phyloP scores from a whole-genome alignment of 1,284 basidiomycete species.

The Cystobasidium sp. region DNA sequence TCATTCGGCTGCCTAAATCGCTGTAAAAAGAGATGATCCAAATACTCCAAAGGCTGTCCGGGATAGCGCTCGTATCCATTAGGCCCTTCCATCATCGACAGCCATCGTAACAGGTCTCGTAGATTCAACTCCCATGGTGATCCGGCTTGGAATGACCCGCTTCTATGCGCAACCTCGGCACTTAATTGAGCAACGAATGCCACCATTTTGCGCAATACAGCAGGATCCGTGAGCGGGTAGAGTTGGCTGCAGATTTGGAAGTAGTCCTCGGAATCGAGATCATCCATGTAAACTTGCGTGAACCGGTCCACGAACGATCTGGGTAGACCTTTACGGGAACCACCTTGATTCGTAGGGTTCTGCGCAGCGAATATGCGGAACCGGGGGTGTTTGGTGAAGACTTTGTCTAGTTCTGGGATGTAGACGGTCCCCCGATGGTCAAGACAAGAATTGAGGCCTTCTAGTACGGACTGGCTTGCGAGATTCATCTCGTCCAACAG shows the following conservation, averaged over 20 bases:
- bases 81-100: conserved; percentile 59
- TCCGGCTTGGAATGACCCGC: conserved; percentile 60
- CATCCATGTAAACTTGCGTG: conserved; percentile 93
- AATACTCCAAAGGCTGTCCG: conserved; percentile 67
- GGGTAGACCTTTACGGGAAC: conserved; percentile 94
- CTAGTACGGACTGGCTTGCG: conserved; percentile 73
- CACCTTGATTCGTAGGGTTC: conserved; percentile 94
- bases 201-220: conserved; percentile 76
- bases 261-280: conserved; percentile 79
- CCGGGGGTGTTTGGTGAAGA: conserved; percentile 82
- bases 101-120: conserved; percentile 92
- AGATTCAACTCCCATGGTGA: conserved; percentile 99
- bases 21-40: conserved; percentile 74
- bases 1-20: conserved; percentile 81
- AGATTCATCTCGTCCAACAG: conserved; percentile 78
- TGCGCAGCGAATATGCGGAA: conserved; percentile 98
- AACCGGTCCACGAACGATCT: conserved; percentile 98
- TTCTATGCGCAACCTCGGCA: conserved; percentile 65
- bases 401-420: conserved; percentile 90
- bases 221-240: conserved; percentile 67
- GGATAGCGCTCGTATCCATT: conserved; percentile 65
- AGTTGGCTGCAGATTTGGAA: conserved; percentile 76
- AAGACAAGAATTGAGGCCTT: conserved; percentile 94
- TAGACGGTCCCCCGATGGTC: conserved; percentile 96
- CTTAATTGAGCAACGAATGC: conserved; percentile 77